A percentile compares a stretch with the other conserved stretches of the same genome.
These are phyloP conservation scores for Capronia americana DNA, from an alignment of 2,329 filamentous ascomycete species.

Conservation along the genomic window DNA sequence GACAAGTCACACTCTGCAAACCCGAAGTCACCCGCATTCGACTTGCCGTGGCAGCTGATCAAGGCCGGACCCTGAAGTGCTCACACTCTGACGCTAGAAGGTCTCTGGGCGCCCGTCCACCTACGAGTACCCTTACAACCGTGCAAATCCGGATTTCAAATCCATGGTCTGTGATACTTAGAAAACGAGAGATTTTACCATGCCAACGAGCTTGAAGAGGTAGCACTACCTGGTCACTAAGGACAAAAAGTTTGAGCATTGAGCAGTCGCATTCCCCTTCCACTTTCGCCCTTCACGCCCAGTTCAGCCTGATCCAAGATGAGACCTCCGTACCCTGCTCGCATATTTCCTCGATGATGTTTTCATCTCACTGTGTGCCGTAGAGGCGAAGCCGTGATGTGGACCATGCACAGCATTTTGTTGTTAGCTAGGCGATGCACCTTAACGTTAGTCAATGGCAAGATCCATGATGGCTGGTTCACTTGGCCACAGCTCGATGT, in stretches of 20 bases:
- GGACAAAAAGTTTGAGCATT: constrained; percentile 1
- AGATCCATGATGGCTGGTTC: constrained; percentile 5
- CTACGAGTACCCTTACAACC: not conserved
- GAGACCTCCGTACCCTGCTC: constrained; percentile 13
- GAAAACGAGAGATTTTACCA: not conserved
- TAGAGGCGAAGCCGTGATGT: not conserved
- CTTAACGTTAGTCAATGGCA: not conserved
- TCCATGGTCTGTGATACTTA: not conserved
- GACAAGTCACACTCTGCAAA: constrained; percentile 7
- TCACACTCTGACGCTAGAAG: not conserved
- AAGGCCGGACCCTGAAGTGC: not conserved
- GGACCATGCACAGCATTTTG: constrained; percentile 1
- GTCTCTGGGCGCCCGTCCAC: not conserved
- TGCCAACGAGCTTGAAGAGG: constrained; percentile 7
- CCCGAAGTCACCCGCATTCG: constrained; percentile 10
- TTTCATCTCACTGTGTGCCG: constrained; percentile 17
- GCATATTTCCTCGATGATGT: constrained; percentile 14
- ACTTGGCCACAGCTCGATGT: constrained; percentile 36
- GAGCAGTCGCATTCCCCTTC: constrained; percentile 8
- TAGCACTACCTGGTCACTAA: constrained; percentile 18
- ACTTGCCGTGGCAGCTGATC: constrained; percentile 7
- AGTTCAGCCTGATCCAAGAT: constrained; percentile 28
- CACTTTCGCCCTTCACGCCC: constrained; percentile 13
- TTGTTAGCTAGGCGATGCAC: constrained; percentile 1
- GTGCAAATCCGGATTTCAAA: constrained; percentile 1